These are phyloP conservation scores for Plasmodium falciparum DNA, from an alignment of 169 alveolate genomes.

Conservation along the genomic window DNA sequence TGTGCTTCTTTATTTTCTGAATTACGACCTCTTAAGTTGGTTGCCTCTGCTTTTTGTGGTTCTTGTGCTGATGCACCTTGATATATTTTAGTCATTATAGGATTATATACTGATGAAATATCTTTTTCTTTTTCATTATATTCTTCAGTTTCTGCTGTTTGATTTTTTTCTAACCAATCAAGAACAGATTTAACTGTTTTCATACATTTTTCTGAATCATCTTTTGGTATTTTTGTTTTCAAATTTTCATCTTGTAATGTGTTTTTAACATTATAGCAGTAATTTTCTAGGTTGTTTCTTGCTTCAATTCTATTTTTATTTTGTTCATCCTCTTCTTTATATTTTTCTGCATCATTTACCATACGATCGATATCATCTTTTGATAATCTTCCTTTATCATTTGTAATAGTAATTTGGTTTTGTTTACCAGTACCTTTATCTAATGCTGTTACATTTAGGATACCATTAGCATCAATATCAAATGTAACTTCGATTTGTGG, in stretches of 20 bases:
- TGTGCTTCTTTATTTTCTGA: too few species aligned
- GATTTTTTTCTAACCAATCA: constrained; percentile 96
- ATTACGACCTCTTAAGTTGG: constrained; percentile 62
- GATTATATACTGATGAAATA: constrained; percentile 94
- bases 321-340: constrained; percentile 95
- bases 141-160: constrained; percentile 94
- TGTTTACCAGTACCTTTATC: too few species aligned
- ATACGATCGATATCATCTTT: constrained; percentile 95
- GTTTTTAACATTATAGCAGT: constrained; percentile 94
- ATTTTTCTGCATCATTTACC: constrained; percentile 97
- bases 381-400: constrained; percentile 86
- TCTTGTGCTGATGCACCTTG: constrained; percentile 94
- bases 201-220: constrained; percentile 91
- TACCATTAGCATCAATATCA: too few species aligned
- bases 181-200: constrained; percentile 91
- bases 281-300: constrained; percentile 94
- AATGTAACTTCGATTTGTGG: too few species aligned
- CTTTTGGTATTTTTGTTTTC: constrained; percentile 93
- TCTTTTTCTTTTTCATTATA: constrained; percentile 96
- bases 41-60: constrained; percentile 81
- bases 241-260: constrained; percentile 93
- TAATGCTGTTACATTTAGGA: too few species aligned
- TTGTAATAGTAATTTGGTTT: too few species aligned
- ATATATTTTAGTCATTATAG: constrained; percentile 94
- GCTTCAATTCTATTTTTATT: constrained; percentile 93